These are phyloP conservation scores for Quillaja saponaria DNA, from an alignment of 306 rosid genomes.

Conservation along the genomic window DNA sequence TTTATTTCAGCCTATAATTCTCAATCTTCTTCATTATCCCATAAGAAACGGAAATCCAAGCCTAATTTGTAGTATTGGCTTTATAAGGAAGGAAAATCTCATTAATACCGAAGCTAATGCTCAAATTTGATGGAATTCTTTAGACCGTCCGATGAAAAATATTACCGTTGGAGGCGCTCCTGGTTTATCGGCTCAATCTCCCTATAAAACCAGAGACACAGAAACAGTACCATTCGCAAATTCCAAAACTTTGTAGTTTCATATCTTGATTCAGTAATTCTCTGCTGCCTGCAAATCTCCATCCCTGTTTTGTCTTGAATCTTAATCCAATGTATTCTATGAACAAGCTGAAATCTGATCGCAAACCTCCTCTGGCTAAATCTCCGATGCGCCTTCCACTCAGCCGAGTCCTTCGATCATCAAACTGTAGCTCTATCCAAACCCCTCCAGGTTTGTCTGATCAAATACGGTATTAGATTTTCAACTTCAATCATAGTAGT, in stretches of 20 bases:
- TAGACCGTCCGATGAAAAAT: slow-evolving; percentile 40
- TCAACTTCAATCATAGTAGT: neutral
- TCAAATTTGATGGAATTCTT: too few species aligned
- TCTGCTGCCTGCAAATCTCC: neutral
- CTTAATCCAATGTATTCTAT: slow-evolving; percentile 30
- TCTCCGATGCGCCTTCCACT: slow-evolving; percentile 64
- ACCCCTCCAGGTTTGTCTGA: slow-evolving; percentile 59
- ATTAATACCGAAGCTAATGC: too few species aligned
- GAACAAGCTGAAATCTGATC: slow-evolving; percentile 54
- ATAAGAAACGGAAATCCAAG: too few species aligned
- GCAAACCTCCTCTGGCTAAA: slow-evolving; percentile 73
- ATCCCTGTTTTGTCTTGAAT: slow-evolving; percentile 6
- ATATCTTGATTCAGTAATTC: neutral
- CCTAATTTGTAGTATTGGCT: too few species aligned
- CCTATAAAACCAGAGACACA: slow-evolving; percentile 12
- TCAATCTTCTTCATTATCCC: too few species aligned
- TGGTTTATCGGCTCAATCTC: neutral
- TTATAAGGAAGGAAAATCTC: too few species aligned
- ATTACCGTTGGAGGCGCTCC: slow-evolving; percentile 61
- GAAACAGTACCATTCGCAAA: slow-evolving; percentile 2
- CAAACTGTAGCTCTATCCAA: slow-evolving; percentile 46
- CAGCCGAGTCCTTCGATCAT: slow-evolving; percentile 42
- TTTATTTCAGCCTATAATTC: too few species aligned
- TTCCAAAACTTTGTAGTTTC: too few species aligned
- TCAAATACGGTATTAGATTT: neutral